phyloP scores from a whole-genome alignment of 805 yeast genomes.

The Nakazawaea ernobii region DNA sequence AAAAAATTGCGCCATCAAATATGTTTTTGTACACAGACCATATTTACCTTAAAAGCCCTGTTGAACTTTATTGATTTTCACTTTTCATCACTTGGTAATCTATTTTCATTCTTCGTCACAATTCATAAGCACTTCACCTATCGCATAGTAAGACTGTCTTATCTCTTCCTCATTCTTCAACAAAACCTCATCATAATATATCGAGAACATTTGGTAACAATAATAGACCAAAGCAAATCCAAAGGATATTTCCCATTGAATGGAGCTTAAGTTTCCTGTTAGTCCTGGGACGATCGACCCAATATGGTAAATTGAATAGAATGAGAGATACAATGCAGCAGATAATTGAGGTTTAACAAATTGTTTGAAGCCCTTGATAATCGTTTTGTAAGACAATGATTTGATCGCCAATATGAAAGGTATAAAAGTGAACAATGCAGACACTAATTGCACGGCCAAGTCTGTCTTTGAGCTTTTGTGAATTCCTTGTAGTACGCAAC shows the following conservation, averaged over 20 bases:
- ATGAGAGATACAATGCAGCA: neutral
- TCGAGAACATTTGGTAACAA: neutral
- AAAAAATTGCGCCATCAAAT: too few relatives aligned
- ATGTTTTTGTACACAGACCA: neutral
- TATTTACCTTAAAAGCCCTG: too few relatives aligned
- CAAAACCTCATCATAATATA: neutral
- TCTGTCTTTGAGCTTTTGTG: neutral
- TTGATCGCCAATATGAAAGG: neutral
- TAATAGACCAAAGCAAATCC: neutral
- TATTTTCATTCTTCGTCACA: neutral
- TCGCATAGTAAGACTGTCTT: neutral
- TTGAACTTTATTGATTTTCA: too few relatives aligned
- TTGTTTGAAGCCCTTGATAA: neutral
- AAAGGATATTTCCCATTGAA: slow-evolving; percentile 2
- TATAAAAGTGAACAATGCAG: neutral
- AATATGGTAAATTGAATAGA: neutral
- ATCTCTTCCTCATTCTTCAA: slow-evolving; percentile 4
- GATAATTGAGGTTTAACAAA: neutral
- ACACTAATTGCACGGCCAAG: neutral
- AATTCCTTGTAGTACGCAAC: neutral
- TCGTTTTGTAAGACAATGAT: neutral
- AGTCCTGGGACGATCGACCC: neutral
- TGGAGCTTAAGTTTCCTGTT: neutral
- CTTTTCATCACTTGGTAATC: neutral
- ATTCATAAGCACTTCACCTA: slow-evolving; percentile 3